Conservation (phyloP, 345 rosid species). For the Gossypium raimondii region DNA sequence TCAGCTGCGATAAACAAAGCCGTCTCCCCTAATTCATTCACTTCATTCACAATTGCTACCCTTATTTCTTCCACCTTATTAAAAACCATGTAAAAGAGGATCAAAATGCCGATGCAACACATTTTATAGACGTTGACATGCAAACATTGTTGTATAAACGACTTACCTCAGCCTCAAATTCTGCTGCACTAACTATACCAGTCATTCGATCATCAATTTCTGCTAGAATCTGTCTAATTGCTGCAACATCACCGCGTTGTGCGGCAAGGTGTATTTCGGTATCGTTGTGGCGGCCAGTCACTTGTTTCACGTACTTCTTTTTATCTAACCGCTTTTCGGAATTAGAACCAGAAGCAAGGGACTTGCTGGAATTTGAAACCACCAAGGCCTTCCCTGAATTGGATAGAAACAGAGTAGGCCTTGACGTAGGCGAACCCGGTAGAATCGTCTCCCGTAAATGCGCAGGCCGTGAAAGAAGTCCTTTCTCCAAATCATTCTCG, state of each 20-base stretch:
- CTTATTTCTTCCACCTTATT: constrained; percentile 61
- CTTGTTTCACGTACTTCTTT: constrained; percentile 92
- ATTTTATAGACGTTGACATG: background rate
- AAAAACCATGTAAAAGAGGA: background rate
- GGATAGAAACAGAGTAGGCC: constrained; percentile 39
- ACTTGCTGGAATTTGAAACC: constrained; percentile 33
- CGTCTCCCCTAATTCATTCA: constrained; percentile 91
- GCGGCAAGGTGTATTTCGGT: constrained; percentile 95
- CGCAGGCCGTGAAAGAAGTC: constrained; percentile 18
- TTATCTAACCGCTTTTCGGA: constrained; percentile 78
- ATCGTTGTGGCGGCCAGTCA: constrained; percentile 90
- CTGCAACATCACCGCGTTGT: constrained; percentile 64
- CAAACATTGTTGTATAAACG: background rate
- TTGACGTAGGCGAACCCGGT: constrained; percentile 30
- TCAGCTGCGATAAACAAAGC: constrained; percentile 80
- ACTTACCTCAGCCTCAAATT: constrained; percentile 68
- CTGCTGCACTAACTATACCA: constrained; percentile 55
- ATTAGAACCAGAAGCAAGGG: constrained; percentile 28
- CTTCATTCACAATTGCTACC: constrained; percentile 74
- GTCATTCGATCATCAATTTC: constrained; percentile 77
- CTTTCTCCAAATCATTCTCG: constrained; percentile 29
- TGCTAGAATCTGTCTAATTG: constrained; percentile 56
- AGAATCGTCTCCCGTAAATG: background rate
- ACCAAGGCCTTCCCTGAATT: constrained; percentile 45
- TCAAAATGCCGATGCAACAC: background rate